These are phyloP conservation scores for Ophiostoma ulmi DNA, from an alignment of 2,329 filamentous ascomycete species.

Conservation along the genomic window DNA sequence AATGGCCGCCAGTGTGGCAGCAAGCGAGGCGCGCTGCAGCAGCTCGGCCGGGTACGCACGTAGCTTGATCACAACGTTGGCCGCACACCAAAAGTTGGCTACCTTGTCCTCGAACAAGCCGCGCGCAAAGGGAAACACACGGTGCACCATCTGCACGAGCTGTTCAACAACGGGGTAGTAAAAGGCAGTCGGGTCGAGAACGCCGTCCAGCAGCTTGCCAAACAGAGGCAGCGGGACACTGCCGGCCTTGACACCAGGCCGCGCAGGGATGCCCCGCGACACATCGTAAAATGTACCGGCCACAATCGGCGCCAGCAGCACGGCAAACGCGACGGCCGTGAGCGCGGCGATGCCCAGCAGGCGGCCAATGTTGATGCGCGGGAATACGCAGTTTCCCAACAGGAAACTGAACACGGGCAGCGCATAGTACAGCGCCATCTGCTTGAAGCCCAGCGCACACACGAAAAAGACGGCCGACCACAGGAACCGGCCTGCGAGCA, in stretches of 20 bases:
- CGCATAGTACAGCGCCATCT: conserved; percentile 98
- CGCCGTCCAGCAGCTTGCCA: conserved; percentile 45
- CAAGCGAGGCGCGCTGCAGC: conserved; percentile 71
- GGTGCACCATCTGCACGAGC: conserved; percentile 75
- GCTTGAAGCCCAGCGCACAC: conserved; percentile 90
- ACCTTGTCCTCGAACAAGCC: conserved; percentile 98
- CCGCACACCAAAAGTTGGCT: conserved; percentile 93
- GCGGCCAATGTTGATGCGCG: conserved; percentile 60
- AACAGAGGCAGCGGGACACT: conserved; percentile 60
- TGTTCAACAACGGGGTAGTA: conserved; percentile 75
- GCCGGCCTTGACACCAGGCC: conserved; percentile 52
- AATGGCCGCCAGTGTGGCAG: conserved; percentile 70
- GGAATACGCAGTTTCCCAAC: conserved; percentile 77
- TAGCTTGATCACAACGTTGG: conserved; percentile 86
- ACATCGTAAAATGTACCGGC: conserved; percentile 65
- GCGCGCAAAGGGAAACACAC: conserved; percentile 94
- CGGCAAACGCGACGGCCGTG: conserved; percentile 66
- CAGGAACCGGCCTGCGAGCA: conserved; percentile 75
- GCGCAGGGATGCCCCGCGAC: conserved; percentile 56
- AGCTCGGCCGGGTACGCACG: conserved; percentile 64
- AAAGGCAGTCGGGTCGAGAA: conserved; percentile 57
- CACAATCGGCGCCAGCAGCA: conserved; percentile 71
- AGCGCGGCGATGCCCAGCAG: conserved; percentile 70
- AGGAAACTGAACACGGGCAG: conserved; percentile 89
- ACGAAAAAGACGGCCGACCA: conserved; percentile 96